Evolutionary conservation across 306 rosid genomes (phyloP).

Genomic region (Mimosa bimucronata): DNA sequence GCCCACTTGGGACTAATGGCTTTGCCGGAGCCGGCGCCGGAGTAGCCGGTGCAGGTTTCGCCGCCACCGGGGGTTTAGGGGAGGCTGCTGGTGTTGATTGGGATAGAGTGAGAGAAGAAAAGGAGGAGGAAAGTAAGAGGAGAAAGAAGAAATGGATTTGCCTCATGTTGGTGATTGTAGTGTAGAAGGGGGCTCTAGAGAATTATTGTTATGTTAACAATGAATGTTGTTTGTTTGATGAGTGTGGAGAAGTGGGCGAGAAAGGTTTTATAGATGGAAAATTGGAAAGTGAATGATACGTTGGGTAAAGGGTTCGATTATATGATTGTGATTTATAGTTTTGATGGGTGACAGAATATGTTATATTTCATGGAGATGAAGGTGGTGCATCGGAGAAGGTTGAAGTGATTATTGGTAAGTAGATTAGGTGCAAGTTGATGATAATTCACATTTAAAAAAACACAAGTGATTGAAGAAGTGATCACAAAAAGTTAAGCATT

Average conservation of each 20-base stretch:
- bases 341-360: constrained; percentile 22
- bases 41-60: constrained; percentile 34
- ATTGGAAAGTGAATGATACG: not conserved
- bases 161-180: constrained; percentile 32
- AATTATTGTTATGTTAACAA: not conserved
- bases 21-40: constrained; percentile 37
- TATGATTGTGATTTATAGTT: not conserved
- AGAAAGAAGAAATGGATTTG: constrained; percentile 41
- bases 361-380: constrained; percentile 31
- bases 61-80: constrained; percentile 46
- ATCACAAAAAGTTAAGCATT: too few species aligned
- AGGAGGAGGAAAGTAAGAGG: constrained; percentile 27
- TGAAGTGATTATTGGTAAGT: not conserved
- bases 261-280: constrained; percentile 39
- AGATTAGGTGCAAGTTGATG: not conserved
- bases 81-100: constrained; percentile 53
- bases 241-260: constrained; percentile 17
- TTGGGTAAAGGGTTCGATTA: not conserved
- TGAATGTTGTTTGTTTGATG: constrained; percentile 28
- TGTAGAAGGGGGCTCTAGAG: not conserved
- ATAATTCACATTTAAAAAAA: not conserved
- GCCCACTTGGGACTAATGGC: constrained; percentile 48
- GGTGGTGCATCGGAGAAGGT: constrained; percentile 38
- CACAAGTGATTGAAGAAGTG: too few species aligned
- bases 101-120: constrained; percentile 37